Evolutionary conservation across 352 stramenopile species (phyloP), one percentile per base, ranked within the genome.

Genomic region (Sclerospora graminicola): DNA sequence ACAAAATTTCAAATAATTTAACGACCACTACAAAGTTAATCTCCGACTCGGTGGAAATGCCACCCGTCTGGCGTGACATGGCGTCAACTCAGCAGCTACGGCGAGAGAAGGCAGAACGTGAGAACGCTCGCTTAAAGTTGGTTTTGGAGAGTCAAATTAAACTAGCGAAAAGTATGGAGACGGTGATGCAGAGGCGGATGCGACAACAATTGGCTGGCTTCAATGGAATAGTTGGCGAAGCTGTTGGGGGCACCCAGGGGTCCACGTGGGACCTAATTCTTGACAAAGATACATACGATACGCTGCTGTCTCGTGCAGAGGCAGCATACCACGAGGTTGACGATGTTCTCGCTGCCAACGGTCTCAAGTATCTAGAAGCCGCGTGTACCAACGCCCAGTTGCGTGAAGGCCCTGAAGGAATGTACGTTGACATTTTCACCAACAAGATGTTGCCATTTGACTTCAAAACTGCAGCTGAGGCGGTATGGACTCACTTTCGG

Each of bases 361-460:
- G 64, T 1, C 55, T 84, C 6, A 63, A 51, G 7, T 46, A 43
- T 18, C 23, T 47, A 3, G 54, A 75, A 41, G 63, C 48, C 1
- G 38, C 63, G 8, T 60, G 51, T 15, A 51, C 57, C 2, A 60
- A 71, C 15, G 63, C 61, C 4, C 55, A 61, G 31, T 57, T 70
- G 37, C 53, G 51, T 10, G 62, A 69, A 48, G 62, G 64, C 4
- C 29, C 47, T n/a, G 32, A 60, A n/a, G 55, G 56, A 0, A 59
- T 73, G 38, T 62, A 61, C 19, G 39, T 69, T 4, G 60, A 78
- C 13, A 66, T 78, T 41, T 65, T 70, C 29, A 67, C 48, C 5
- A 75, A 60, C 51, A 75, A 71, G 31, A 48, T 70, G 48, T 31
- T 78, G 36, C 66, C 66, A 20, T 78, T 78, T 29, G 60, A 69